Evolutionary conservation across 2,329 filamentous ascomycete genomes (phyloP), one percentile per base, ranked within the genome.

Genomic region (Cercospora beticola): DNA sequence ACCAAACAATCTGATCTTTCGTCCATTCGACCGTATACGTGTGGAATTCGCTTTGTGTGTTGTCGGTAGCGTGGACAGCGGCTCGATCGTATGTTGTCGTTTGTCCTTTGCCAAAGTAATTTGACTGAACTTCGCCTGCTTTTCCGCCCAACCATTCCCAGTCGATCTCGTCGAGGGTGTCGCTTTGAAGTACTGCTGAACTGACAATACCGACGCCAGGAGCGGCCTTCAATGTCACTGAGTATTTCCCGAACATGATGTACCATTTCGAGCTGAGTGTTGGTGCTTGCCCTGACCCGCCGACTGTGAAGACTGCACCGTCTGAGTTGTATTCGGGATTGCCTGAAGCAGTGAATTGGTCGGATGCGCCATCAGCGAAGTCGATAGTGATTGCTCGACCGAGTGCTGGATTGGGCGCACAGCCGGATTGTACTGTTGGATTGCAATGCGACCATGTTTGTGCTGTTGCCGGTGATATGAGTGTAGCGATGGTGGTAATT

Each of bases 241-340:
- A 91, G 77, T 97, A 92, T 71, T 90, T 91, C 73, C 95, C 95
- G 79, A 97, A 99, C 95, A 99, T 98, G 83, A 99, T 97, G 85
- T 97, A 98, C 87, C 97, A 98, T 76, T 95, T 88, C 70, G 93
- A 97, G 72, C 87, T 86, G 70, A 99, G 87, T 79, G 94, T 91
- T 0, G 95, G 95, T 3, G 93, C 88, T 78, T 99, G 92, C 67
- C 94, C 94, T 62, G 89, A 85, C 76, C 89, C 83, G 63, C 88
- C 81, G 63, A 99, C 90, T 28, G 92, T 93, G 79, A 99, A 96
- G 16, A 87, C 87, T 28, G 87, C 94, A 68, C 95, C 95, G 78
- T 94, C 87, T 66, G 84, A 84, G 78, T 85, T 87, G 82, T 97
- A 98, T 1, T 88, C 88, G 3, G 92, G 89, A 18, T 84, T 85